These are phyloP conservation scores for Vitis labrusca DNA, from an alignment of 164 flowering plant species.

Conservation along the genomic window DNA sequence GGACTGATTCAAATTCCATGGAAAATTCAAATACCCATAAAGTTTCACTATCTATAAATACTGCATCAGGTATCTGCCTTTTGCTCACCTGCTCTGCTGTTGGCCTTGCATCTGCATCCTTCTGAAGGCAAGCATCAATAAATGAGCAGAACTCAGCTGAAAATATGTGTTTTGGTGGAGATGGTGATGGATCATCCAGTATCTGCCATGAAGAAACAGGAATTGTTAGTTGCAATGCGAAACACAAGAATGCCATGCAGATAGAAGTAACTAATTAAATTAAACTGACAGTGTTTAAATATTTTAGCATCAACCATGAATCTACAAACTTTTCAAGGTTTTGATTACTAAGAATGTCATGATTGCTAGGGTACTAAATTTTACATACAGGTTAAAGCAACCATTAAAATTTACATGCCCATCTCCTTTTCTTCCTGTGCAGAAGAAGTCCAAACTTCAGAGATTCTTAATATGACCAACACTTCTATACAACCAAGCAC, in stretches of 20 bases:
- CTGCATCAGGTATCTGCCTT: background rate
- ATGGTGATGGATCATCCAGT: constrained; percentile 95
- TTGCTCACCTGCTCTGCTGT: constrained; percentile 86
- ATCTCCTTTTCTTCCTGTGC: background rate
- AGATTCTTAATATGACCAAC: background rate
- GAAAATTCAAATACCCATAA: background rate
- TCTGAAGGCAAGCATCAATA: constrained; percentile 84
- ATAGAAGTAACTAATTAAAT: background rate
- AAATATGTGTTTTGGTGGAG: constrained; percentile 62
- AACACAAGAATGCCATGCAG: background rate
- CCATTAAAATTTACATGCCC: background rate
- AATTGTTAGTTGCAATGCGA: background rate
- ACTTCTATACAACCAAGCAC: background rate
- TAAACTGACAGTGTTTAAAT: background rate
- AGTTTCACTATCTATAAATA: background rate
- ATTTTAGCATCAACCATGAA: background rate
- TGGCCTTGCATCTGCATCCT: constrained; percentile 88
- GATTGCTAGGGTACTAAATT: background rate
- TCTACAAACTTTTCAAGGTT: background rate
- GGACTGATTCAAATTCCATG: background rate
- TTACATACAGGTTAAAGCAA: background rate
- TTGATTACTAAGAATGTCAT: background rate
- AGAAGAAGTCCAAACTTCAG: background rate
- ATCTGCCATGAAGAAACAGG: constrained; percentile 49
- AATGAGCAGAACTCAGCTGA: constrained; percentile 94